Percentiles rank a stretch among this genome's conserved stretches.
These are phyloP conservation scores for Malassezia arunalokei DNA, from an alignment of 1,284 basidiomycete genomes.

Conservation along the genomic window DNA sequence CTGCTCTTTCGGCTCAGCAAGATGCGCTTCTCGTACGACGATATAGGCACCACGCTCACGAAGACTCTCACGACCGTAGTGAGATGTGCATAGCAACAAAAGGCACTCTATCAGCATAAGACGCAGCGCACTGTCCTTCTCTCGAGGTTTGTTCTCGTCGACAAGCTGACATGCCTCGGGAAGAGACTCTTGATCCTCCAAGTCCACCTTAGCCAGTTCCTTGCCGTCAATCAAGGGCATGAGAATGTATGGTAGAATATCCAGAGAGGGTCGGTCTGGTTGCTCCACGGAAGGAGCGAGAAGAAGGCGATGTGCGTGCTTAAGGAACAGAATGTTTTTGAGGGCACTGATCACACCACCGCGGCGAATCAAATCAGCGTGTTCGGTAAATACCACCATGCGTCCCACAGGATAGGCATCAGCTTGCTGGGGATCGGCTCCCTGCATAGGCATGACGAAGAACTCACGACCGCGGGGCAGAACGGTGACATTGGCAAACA, in stretches of 20 bases:
- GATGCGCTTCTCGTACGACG: constrained; percentile 68
- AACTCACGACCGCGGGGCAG: constrained; percentile 39
- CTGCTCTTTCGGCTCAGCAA: constrained; percentile 61
- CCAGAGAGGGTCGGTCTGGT: constrained; percentile 32
- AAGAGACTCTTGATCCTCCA: constrained; percentile 74
- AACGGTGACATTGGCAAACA: constrained; percentile 43
- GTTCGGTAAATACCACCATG: constrained; percentile 42
- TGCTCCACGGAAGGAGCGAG: constrained; percentile 27
- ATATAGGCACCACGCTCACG: constrained; percentile 74
- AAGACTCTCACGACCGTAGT: constrained; percentile 70
- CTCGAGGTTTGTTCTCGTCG: constrained; percentile 68
- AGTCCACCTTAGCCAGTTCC: constrained; percentile 50
- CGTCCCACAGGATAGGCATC: constrained; percentile 39
- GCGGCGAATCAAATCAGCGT: constrained; percentile 41
- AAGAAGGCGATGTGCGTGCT: constrained; percentile 35
- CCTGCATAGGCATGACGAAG: constrained; percentile 31
- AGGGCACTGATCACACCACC: constrained; percentile 43
- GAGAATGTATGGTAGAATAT: constrained; percentile 53
- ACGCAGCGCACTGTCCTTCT: constrained; percentile 66
- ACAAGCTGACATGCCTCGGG: constrained; percentile 77
- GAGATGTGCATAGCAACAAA: constrained; percentile 73
- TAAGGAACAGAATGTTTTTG: constrained; percentile 43
- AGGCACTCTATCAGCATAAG: constrained; percentile 78
- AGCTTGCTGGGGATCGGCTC: constrained; percentile 16
- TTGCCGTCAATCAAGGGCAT: constrained; percentile 86